Evolutionary conservation across 441 rosid genomes (phyloP).

Genomic region (Biscutella auriculata): DNA sequence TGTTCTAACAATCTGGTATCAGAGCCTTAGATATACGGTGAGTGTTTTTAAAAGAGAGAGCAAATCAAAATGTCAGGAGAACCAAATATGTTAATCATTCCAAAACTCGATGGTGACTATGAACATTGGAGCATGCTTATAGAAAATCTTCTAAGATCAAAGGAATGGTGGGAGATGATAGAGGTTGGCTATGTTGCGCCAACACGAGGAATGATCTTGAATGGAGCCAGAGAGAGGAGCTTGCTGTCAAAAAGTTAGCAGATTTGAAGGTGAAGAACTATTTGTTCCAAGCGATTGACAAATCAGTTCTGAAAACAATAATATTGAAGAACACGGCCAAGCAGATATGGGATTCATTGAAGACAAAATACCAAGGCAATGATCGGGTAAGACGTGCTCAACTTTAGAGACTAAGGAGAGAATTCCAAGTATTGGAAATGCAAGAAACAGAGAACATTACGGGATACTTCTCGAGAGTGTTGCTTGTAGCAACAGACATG

Average conservation of each 20-base stretch:
- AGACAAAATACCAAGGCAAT: neutral
- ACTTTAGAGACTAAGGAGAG: neutral
- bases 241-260: neutral
- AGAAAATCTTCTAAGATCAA: neutral
- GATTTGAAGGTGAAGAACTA: neutral
- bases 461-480: neutral
- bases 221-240: neutral
- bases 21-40: too few species aligned
- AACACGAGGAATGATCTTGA: neutral
- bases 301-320: neutral
- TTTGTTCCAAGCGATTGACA: neutral
- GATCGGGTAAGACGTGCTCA: neutral
- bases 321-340: neutral
- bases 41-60: too few species aligned
- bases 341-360: neutral
- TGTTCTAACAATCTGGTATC: too few species aligned
- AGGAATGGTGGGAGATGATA: neutral
- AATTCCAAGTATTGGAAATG: neutral
- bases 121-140: too few species aligned
- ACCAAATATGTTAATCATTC: too few species aligned
- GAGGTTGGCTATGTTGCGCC: neutral
- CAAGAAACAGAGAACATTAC: too few species aligned
- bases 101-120: too few species aligned
- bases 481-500: neutral
- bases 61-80: too few species aligned